Percentiles rank a stretch among this genome's conserved stretches.
These are phyloP conservation scores for Aspergillus ruber DNA, from an alignment of 2,329 filamentous ascomycete species.

Conservation along the genomic window DNA sequence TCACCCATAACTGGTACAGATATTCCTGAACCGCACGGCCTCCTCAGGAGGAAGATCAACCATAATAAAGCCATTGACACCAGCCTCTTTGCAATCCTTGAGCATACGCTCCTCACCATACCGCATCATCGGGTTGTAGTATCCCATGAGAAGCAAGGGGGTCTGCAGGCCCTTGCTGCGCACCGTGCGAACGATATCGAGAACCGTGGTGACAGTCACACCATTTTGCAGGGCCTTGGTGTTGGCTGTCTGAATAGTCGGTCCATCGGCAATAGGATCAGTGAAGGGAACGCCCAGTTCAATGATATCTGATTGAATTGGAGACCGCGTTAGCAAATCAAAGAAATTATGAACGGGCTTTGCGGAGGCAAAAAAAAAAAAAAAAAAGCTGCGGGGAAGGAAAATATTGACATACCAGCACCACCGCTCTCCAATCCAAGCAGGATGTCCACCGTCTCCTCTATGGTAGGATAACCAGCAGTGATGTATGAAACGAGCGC, in stretches of 20 bases:
- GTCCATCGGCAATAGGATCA: constrained; percentile 95
- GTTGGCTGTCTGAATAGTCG: constrained; percentile 93
- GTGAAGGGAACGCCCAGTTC: constrained; percentile 96
- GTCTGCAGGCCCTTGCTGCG: constrained; percentile 68
- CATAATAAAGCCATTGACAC: constrained; percentile 93
- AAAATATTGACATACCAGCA: constrained; percentile 55
- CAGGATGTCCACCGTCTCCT: constrained; percentile 75
- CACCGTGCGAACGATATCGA: constrained; percentile 78
- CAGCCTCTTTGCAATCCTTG: constrained; percentile 72
- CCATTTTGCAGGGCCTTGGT: constrained; percentile 84
- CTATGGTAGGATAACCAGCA: constrained; percentile 78
- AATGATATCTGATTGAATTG: constrained; percentile 64
- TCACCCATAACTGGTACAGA: constrained; percentile 29
- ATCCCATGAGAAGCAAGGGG: constrained; percentile 93
- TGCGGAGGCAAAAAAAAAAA: background rate
- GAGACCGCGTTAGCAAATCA: background rate
- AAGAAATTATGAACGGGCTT: background rate
- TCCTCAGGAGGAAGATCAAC: constrained; percentile 97
- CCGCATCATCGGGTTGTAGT: constrained; percentile 92
- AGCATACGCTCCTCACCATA: constrained; percentile 91
- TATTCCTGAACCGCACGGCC: constrained; percentile 62
- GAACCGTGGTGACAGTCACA: constrained; percentile 70
- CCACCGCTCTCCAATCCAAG: constrained; percentile 89
- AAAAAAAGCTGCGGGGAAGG: background rate
- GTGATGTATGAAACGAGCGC: constrained; percentile 96